A percentile compares a stretch with the other conserved stretches of the same genome.
These are phyloP conservation scores for Zopfia rhizophila DNA, from an alignment of 2,329 filamentous ascomycete species.

Conservation along the genomic window DNA sequence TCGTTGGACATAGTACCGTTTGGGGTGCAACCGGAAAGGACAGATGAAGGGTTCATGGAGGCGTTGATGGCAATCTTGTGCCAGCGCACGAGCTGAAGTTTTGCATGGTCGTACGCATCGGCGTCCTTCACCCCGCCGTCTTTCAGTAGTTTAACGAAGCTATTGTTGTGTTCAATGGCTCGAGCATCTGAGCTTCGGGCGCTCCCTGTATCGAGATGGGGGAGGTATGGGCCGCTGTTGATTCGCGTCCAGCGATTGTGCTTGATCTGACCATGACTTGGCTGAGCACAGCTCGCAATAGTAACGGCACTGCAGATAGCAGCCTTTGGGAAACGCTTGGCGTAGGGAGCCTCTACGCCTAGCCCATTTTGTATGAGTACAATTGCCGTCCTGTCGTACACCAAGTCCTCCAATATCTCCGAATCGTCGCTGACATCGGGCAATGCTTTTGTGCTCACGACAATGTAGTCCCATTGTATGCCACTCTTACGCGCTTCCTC, in stretches of 20 bases:
- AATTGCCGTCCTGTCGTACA: slow-evolving; percentile 65
- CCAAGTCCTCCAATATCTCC: slow-evolving; percentile 68
- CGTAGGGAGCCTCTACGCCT: slow-evolving; percentile 75
- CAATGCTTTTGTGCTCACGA: slow-evolving; percentile 77
- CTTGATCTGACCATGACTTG: slow-evolving; percentile 68
- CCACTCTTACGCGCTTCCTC: slow-evolving; percentile 62
- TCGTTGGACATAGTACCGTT: slow-evolving; percentile 75
- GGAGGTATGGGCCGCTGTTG: slow-evolving; percentile 73
- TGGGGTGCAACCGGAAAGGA: slow-evolving; percentile 71
- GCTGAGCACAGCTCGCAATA: slow-evolving; percentile 74
- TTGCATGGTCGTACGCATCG: slow-evolving; percentile 70
- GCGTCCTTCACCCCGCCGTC: slow-evolving; percentile 74
- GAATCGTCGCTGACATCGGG: slow-evolving; percentile 73
- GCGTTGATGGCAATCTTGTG: slow-evolving; percentile 83
- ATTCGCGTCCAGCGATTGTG: slow-evolving; percentile 81
- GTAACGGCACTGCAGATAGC: slow-evolving; percentile 76
- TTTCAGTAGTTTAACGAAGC: slow-evolving; percentile 65
- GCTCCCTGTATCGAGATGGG: slow-evolving; percentile 54
- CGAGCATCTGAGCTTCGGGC: slow-evolving; percentile 33
- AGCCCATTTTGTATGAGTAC: slow-evolving; percentile 77
- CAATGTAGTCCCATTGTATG: slow-evolving; percentile 70
- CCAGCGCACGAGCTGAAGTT: slow-evolving; percentile 76
- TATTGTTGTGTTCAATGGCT: slow-evolving; percentile 57
- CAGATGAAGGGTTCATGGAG: slow-evolving; percentile 77
- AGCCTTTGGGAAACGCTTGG: slow-evolving; percentile 67